phyloP scores from a whole-genome alignment of 768 basidiomycete species.

The Lactarius pseudohatsudake region DNA sequence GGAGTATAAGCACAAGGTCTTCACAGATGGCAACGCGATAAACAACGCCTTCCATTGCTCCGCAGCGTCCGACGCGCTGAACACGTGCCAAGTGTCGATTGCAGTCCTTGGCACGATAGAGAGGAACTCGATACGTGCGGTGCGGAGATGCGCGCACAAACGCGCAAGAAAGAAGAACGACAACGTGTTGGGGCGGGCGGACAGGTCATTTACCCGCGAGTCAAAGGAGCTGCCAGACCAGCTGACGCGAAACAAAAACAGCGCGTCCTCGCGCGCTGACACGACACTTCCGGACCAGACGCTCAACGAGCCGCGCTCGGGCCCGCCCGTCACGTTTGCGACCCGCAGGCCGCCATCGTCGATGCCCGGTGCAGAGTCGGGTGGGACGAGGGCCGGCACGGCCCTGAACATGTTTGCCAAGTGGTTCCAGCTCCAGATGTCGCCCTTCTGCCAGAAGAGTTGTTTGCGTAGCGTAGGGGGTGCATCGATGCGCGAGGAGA shows the following conservation, averaged over 20 bases:
- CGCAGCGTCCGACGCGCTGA: not conserved
- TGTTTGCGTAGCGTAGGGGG: conserved; percentile 13
- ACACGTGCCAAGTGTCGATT: not conserved
- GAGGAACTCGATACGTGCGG: conserved; percentile 1
- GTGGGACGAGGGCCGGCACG: conserved; percentile 16
- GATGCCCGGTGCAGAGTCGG: not conserved
- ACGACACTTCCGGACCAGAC: too few species aligned
- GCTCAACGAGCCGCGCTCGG: conserved; percentile 12
- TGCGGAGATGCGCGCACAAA: conserved; percentile 6
- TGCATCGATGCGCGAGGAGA: conserved; percentile 9
- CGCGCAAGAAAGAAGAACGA: conserved; percentile 15
- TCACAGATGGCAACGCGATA: not conserved
- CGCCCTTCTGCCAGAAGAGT: conserved; percentile 16
- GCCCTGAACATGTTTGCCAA: not conserved
- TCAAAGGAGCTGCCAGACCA: conserved; percentile 5
- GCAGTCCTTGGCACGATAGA: not conserved
- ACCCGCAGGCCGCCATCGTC: conserved; percentile 4
- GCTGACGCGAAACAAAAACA: conserved; percentile 9
- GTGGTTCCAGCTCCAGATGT: conserved; percentile 6
- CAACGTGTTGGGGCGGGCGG: too few species aligned
- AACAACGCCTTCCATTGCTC: conserved; percentile 3
- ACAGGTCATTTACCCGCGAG: too few species aligned
- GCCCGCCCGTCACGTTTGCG: conserved; percentile 4
- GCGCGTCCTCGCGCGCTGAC: not conserved
- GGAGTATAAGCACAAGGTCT: not conserved